These are phyloP conservation scores for Macrophomina tecta DNA, from an alignment of 2,329 filamentous ascomycete species.

Conservation along the genomic window DNA sequence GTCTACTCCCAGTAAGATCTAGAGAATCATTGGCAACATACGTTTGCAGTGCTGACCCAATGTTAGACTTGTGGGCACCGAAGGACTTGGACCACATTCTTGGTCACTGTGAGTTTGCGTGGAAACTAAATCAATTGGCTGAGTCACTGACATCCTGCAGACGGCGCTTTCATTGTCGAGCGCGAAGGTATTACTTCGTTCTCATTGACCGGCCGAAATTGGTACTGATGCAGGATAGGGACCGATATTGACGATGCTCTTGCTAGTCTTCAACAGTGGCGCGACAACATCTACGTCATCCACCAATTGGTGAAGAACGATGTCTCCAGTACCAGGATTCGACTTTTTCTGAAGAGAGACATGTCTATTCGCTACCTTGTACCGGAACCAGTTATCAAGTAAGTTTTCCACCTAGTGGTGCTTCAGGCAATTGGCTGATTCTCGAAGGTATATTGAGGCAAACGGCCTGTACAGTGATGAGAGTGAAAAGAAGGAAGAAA, in stretches of 20 bases:
- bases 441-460: conserved; percentile 49
- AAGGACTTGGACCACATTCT: conserved; percentile 89
- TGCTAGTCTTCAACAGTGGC: conserved; percentile 79
- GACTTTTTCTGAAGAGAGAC: conserved; percentile 65
- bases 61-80: conserved; percentile 72
- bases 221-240: conserved; percentile 50
- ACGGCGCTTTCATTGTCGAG: conserved; percentile 86
- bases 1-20: conserved; percentile 50
- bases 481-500: conserved; percentile 35
- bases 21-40: background rate
- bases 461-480: conserved; percentile 47
- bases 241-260: conserved; percentile 72
- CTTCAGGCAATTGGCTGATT: conserved; percentile 31
- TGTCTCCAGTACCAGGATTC: conserved; percentile 76
- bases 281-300: conserved; percentile 83
- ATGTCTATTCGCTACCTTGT: conserved; percentile 51
- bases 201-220: conserved; percentile 57
- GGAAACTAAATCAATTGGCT: background rate
- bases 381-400: conserved; percentile 33
- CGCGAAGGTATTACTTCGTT: conserved; percentile 70
- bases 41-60: conserved; percentile 36
- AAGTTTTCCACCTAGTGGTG: background rate
- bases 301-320: conserved; percentile 82
- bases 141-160: background rate
- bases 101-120: conserved; percentile 74